A percentile compares a stretch with the other conserved stretches of the same genome.
Evolutionary conservation across 176 grass and related monocot genomes (phyloP).

Genomic region (Puccinellia tenuiflora): DNA sequence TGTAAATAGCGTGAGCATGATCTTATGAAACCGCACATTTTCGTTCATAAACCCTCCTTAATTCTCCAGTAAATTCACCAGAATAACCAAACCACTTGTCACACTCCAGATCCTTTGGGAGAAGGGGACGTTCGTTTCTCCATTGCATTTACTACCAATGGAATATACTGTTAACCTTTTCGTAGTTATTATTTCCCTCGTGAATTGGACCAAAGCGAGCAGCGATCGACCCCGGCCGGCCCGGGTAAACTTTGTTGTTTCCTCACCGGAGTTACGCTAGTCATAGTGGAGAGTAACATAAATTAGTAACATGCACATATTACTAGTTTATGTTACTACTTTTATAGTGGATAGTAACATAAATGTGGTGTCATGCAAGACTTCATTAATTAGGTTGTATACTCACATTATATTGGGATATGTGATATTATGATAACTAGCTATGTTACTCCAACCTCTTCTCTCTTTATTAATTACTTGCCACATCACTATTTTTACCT

Average conservation of each 20-base stretch:
- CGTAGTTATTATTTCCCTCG: slow-evolving; percentile 10
- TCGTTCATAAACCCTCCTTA: background rate
- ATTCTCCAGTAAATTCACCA: background rate
- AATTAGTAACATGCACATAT: no score
- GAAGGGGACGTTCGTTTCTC: background rate
- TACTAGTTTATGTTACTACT: no score
- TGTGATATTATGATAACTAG: no score
- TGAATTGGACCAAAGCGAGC: background rate
- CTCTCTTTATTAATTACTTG: no score
- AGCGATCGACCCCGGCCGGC: slow-evolving; percentile 16
- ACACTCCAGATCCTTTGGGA: background rate
- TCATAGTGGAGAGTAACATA: no score
- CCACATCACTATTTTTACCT: no score
- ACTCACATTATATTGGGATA: no score
- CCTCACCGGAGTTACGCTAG: background rate
- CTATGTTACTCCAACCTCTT: no score
- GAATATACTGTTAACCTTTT: slow-evolving; percentile 9
- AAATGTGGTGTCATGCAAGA: no score
- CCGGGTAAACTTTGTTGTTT: slow-evolving; percentile 11
- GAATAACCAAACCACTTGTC: background rate
- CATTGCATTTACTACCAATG: background rate
- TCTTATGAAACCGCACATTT: background rate
- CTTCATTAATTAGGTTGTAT: no score
- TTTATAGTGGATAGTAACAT: no score
- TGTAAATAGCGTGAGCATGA: slow-evolving; percentile 86